Conservation (phyloP, 192 early-diverging fungal species). For the Entomortierella parvispora region DNA sequence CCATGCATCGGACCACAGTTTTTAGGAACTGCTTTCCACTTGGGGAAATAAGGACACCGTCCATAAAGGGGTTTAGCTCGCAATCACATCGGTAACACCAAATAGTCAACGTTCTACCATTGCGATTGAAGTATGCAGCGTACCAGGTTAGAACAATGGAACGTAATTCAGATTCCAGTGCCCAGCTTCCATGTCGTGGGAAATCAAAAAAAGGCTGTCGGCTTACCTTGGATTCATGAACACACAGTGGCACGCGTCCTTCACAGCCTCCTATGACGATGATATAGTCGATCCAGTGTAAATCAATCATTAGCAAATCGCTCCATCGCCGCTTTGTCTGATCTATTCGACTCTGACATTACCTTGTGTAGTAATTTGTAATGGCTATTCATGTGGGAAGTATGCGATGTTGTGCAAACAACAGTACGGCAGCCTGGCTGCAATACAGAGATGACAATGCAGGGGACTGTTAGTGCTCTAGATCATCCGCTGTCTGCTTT, state of each 20-base stretch:
- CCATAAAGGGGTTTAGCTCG: constrained; percentile 50
- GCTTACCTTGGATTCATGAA: constrained; percentile 51
- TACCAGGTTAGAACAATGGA: background rate
- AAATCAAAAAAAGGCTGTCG: background rate
- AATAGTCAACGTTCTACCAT: constrained; percentile 41
- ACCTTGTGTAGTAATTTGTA: constrained; percentile 44
- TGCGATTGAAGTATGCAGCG: background rate
- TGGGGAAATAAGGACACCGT: constrained; percentile 14
- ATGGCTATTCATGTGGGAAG: constrained; percentile 50
- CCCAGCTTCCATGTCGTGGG: background rate
- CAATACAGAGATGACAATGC: background rate
- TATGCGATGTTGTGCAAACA: constrained; percentile 37
- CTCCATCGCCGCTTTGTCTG: background rate
- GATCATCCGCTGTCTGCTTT: background rate
- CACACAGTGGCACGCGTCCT: constrained; percentile 52
- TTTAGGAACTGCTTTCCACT: constrained; percentile 43
- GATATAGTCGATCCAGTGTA: background rate
- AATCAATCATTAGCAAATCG: background rate
- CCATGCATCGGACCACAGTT: constrained; percentile 50
- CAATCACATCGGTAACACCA: constrained; percentile 50
- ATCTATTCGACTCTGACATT: background rate
- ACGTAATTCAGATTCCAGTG: background rate
- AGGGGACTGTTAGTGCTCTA: background rate
- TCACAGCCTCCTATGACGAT: constrained; percentile 35
- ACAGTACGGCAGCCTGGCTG: constrained; percentile 41